Base-by-base conservation (phyloP, 345 rosid species). In the Ceriops tagal region DNA sequence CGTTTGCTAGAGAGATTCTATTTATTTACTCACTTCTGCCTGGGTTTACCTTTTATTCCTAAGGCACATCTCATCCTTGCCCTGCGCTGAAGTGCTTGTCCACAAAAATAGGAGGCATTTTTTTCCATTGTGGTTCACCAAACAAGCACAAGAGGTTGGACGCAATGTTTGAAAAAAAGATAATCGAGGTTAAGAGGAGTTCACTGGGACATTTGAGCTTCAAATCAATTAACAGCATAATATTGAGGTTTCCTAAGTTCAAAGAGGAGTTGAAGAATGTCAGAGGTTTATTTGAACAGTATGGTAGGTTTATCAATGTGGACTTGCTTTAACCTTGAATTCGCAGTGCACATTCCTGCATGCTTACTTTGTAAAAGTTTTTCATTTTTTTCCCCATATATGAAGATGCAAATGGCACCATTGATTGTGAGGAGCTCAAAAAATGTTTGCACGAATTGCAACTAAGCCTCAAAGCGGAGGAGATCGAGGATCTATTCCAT, bases 181-280 rank as follows among this genome's bases (percentile, higher is more conserved):
- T 92, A 83, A 79, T 83, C 26, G 93, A 88, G 69, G 66, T 86
- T 65, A 84, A 83, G 81, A 86, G 76, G 68, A 83, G 57, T 67
- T 74, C 78, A 61, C 64, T 76, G 0, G 83, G 86, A 58, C 80
- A 62, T 52, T 60, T 70, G 60, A 81, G 69, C 58, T 82, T 92
- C 64, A 89, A 83, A 77, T 83, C 86, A 22, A 80, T 93, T 47
- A 81, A 93, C 76, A 86, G 88, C 57, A 83, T 93, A 69, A 83
- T 91, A 81, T 28, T 89, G 86, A 84, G 75, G 73, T 90, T 93
- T 74, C 93, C 96, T 53, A 84, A 75, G 74, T 82, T 86, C 53
- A 83, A 71, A 77, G 85, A 87, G 60, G 89, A 86, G 64, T 73
- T 86, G 77, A 85, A 83, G 79, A 78, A 80, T 85, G 86, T 90